These are phyloP conservation scores for Nemophila menziesii DNA, from an alignment of 257 asterid genomes.

Conservation along the genomic window DNA sequence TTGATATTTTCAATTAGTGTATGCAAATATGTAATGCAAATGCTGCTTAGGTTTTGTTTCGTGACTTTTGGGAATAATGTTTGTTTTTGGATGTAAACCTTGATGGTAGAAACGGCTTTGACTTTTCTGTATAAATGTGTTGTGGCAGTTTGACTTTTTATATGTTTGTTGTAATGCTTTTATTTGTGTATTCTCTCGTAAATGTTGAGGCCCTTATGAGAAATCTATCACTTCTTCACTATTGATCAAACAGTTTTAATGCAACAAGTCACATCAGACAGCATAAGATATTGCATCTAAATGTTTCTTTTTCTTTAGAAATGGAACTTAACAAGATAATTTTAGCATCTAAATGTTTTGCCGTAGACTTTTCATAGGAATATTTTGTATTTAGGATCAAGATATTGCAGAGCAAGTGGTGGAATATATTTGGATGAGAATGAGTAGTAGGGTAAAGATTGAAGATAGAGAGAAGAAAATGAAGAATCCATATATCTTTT, in stretches of 20 bases:
- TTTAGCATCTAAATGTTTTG: no score
- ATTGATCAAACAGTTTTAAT: no score
- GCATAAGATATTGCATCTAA: no score
- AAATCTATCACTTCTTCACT: no score
- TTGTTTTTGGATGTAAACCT: not conserved
- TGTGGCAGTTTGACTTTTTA: not conserved
- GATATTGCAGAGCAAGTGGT: no score
- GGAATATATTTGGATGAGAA: slow-evolving; percentile 2
- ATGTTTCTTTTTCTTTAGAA: no score
- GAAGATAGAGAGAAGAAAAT: slow-evolving; percentile 4
- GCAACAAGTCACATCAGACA: no score
- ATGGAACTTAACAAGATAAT: no score
- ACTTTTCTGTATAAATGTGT: not conserved
- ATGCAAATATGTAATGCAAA: not conserved
- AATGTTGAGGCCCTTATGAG: no score
- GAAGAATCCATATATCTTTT: slow-evolving; percentile 4
- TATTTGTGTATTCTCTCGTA: no score
- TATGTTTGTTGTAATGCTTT: not conserved
- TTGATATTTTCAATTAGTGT: slow-evolving; percentile 44
- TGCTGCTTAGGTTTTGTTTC: not conserved
- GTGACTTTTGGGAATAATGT: not conserved
- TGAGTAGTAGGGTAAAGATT: not conserved
- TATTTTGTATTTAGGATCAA: no score
- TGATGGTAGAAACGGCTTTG: not conserved
- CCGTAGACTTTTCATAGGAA: no score